Conservation (phyloP, 768 basidiomycete species). For the Amanita rubescens region DNA sequence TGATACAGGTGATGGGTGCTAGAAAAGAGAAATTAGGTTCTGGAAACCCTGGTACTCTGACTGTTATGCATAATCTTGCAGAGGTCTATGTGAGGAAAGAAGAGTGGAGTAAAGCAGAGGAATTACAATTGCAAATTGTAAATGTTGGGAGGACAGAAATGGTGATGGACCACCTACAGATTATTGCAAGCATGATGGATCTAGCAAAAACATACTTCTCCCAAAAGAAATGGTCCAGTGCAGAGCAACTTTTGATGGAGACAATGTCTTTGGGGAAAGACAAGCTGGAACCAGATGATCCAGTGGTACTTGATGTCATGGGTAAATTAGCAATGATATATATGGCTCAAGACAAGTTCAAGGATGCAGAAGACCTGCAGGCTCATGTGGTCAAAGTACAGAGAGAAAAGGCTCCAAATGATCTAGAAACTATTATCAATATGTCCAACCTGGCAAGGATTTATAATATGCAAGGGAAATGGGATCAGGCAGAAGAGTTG, state of each 20-base stretch:
- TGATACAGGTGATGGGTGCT: background rate
- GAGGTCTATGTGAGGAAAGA: background rate
- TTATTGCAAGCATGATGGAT: background rate
- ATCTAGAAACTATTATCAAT: background rate
- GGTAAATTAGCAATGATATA: background rate
- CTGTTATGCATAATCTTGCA: background rate
- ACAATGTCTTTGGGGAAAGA: background rate
- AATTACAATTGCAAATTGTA: background rate
- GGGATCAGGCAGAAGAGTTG: background rate
- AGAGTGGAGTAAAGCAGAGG: background rate
- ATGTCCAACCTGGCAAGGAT: background rate
- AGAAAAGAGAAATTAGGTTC: background rate
- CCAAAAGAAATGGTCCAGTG: background rate
- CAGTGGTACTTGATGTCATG: background rate
- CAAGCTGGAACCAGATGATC: background rate
- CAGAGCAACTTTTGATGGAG: background rate
- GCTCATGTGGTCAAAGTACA: background rate
- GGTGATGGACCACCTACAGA: background rate
- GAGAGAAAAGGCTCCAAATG: background rate
- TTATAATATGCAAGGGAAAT: background rate
- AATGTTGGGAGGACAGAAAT: background rate
- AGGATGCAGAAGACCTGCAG: background rate
- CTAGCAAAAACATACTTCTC: background rate
- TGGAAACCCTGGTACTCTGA: background rate
- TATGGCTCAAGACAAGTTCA: background rate